Evolutionary conservation across 2,329 filamentous ascomycete species (phyloP), one percentile per base, ranked within the genome.

Genomic region (Aspergillus sp.): DNA sequence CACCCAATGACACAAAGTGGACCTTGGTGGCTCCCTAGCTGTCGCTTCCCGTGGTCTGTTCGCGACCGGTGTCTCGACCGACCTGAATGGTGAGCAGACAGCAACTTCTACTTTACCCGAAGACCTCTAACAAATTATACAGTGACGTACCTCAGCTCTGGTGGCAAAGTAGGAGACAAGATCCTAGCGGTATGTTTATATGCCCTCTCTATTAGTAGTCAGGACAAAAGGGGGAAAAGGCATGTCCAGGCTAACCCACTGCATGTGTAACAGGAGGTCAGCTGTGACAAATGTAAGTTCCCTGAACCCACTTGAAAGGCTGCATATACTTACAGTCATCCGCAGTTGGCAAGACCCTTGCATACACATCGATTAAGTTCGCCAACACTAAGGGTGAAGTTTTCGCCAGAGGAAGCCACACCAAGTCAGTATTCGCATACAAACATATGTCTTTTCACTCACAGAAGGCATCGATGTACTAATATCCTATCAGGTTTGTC

Each of bases 321-420:
- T 36, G 32, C 42, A 19, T 30, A 15, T 36, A 36, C 38, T 64
- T 67, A 58, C 67, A 30, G 32, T 7, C 8, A 8, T 50, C 8
- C 23, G 38, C 59, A 86, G 84, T 89, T 68, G 87, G 87, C 25
- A 89, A 88, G 72, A 88, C 84, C 2, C 75, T 89, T 38, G 86
- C 86, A 6, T 89, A 82, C 68, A 89, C 87, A 0, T 83, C 79
- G 3, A 85, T 89, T 64, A 80, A 79, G 51, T 89, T 90, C 71
- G 80, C 76, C 60, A 88, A 89, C 65, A 75, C 70, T 15, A 83
- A 84, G 59, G 80, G 86, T 51, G 82, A 88, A 54, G 62, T 88
- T 8, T 83, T 89, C 57, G 87, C 87, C 2, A 78, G 87, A 60
- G 87, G 87, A 3, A 89, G 87, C 67, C 87, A 90, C 73, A 89